Evolutionary conservation across 805 yeast species (phyloP).

Genomic region (Starmerella roubikii): DNA sequence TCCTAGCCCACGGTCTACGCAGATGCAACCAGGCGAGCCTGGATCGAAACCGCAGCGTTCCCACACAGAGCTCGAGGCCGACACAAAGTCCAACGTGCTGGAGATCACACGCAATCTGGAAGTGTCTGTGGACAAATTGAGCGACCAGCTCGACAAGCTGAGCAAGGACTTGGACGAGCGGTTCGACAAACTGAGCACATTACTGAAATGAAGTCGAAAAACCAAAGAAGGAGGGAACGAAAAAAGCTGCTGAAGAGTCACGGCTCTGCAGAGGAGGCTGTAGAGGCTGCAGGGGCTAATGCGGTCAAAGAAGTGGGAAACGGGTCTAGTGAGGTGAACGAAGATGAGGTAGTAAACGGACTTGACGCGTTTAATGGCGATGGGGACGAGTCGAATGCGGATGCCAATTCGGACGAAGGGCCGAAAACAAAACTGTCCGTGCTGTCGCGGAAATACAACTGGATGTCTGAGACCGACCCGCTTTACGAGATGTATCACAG

Average conservation of each 20-base stretch:
- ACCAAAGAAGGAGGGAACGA: slow-evolving; percentile 2
- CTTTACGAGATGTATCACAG: slow-evolving; percentile 12
- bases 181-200: background rate
- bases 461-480: slow-evolving; percentile 10
- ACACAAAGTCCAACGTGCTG: background rate
- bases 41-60: background rate
- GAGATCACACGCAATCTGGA: background rate
- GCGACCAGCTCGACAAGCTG: background rate
- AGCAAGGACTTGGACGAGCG: background rate
- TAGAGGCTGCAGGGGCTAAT: background rate
- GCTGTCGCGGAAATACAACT: slow-evolving; percentile 12
- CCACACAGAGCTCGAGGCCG: background rate
- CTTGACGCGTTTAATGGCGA: too few species aligned
- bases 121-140: background rate
- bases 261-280: background rate
- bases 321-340: too few species aligned
- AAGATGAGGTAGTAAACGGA: too few species aligned
- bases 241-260: background rate
- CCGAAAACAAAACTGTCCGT: background rate
- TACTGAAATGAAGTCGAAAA: slow-evolving; percentile 2
- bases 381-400: background rate
- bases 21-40: background rate
- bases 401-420: background rate
- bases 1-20: background rate
- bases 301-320: background rate